These are phyloP conservation scores for Blastobotrys attinorum DNA, from an alignment of 805 yeast species.

Conservation along the genomic window DNA sequence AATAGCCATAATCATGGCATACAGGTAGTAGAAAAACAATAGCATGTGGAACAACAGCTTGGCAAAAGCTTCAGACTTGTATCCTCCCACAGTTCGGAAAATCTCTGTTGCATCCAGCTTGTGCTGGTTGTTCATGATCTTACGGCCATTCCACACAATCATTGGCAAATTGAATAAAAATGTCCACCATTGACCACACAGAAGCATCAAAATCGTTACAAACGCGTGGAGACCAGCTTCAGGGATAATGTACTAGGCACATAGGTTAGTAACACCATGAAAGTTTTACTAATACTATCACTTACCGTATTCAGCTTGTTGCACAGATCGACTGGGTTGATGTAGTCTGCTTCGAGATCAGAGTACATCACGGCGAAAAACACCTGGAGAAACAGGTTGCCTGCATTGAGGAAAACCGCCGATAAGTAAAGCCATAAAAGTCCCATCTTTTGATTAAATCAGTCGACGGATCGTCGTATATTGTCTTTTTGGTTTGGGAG, in stretches of 20 bases:
- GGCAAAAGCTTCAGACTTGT: conserved; percentile 83
- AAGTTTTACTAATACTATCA: not conserved
- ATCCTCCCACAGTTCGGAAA: conserved; percentile 84
- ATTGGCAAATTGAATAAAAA: conserved; percentile 81
- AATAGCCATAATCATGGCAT: conserved; percentile 91
- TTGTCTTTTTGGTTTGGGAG: not conserved
- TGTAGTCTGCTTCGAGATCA: conserved; percentile 77
- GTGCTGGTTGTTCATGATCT: conserved; percentile 71
- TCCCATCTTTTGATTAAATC: conserved; percentile 5
- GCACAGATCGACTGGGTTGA: conserved; percentile 94
- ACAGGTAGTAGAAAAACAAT: conserved; percentile 90
- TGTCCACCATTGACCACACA: conserved; percentile 90
- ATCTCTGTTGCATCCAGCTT: conserved; percentile 95
- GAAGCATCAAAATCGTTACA: conserved; percentile 57
- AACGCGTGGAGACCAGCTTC: conserved; percentile 74
- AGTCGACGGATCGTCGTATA: not conserved
- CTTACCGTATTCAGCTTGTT: conserved; percentile 64
- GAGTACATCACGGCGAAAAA: conserved; percentile 90
- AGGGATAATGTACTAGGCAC: conserved; percentile 60
- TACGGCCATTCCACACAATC: conserved; percentile 72
- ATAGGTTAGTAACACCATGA: not conserved
- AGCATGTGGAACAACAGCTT: conserved; percentile 86
- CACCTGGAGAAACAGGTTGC: conserved; percentile 80
- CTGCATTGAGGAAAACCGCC: conserved; percentile 74
- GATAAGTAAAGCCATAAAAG: conserved; percentile 20